Percentiles rank a stretch among this genome's conserved stretches.
phyloP scores from a whole-genome alignment of 371 early-diverging fungal genomes.

The Apophysomyces ossiformis region DNA sequence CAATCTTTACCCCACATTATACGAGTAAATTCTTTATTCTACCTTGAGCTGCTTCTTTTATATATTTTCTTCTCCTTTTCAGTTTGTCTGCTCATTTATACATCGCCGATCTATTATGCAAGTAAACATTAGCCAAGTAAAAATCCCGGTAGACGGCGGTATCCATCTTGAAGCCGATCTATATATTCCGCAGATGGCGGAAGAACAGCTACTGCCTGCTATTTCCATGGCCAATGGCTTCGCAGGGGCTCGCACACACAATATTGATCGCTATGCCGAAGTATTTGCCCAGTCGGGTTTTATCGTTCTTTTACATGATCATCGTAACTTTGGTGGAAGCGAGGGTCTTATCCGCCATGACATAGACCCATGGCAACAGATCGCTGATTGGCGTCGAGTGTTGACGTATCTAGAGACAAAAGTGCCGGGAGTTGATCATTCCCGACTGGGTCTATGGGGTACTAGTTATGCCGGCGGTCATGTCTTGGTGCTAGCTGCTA shows the following conservation, averaged over 20 bases:
- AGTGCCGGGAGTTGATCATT: not conserved
- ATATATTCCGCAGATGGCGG: not conserved
- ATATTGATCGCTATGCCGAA: slow-evolving; percentile 1
- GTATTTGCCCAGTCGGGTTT: not conserved
- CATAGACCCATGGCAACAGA: slow-evolving; percentile 3
- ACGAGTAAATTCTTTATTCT: no score
- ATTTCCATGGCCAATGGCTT: not conserved
- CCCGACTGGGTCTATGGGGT: not conserved
- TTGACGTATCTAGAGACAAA: not conserved
- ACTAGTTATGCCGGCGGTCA: not conserved
- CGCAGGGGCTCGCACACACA: not conserved
- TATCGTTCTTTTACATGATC: slow-evolving; percentile 1
- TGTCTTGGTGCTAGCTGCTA: slow-evolving; percentile 1
- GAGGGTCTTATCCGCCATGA: not conserved
- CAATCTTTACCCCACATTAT: no score
- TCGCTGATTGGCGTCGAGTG: slow-evolving; percentile 1
- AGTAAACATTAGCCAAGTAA: not conserved
- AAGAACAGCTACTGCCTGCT: not conserved
- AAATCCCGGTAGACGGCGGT: not conserved
- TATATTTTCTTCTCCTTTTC: no score
- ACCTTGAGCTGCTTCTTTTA: no score
- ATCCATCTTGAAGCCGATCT: not conserved
- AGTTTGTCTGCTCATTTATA: not conserved
- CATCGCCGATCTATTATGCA: not conserved
- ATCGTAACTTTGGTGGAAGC: slow-evolving; percentile 8